Conservation (phyloP, 805 yeast genomes). For the Nakazawaea ishiwadae region DNA sequence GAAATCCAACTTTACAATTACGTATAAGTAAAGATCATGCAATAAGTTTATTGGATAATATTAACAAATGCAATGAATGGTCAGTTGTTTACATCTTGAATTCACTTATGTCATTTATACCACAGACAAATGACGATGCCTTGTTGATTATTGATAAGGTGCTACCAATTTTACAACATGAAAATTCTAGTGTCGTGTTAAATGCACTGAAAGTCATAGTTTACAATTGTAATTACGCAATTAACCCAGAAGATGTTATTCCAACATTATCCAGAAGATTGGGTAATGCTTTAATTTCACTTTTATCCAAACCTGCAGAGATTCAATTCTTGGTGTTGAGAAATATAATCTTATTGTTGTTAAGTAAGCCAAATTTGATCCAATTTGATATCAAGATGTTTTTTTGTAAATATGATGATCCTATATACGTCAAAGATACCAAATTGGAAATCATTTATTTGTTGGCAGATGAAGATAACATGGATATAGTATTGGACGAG, state of each 20-base stretch:
- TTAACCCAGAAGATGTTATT: conserved; percentile 47
- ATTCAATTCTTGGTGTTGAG: conserved; percentile 78
- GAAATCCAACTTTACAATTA: conserved; percentile 42
- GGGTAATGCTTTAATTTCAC: conserved; percentile 63
- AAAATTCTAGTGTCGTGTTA: conserved; percentile 74
- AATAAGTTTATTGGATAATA: conserved; percentile 31
- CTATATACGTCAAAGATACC: conserved; percentile 83
- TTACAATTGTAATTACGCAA: conserved; percentile 69
- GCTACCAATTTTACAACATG: conserved; percentile 72
- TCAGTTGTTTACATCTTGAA: conserved; percentile 63
- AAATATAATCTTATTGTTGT: conserved; percentile 69
- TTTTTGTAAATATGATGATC: conserved; percentile 81
- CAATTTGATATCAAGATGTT: conserved; percentile 71
- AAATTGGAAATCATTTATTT: conserved; percentile 83
- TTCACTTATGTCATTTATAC: conserved; percentile 64
- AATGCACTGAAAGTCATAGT: conserved; percentile 70
- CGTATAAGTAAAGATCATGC: conserved; percentile 49
- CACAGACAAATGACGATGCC: conserved; percentile 66
- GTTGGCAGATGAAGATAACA: conserved; percentile 62
- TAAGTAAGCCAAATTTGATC: conserved; percentile 58
- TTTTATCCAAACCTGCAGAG: conserved; percentile 75
- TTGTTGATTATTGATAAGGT: conserved; percentile 56
- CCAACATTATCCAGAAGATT: conserved; percentile 53
- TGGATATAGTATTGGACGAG: conserved; percentile 63
- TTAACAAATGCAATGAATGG: conserved; percentile 61